Conservation (phyloP, 257 asterid species). For the Marsdenia floribunda region DNA sequence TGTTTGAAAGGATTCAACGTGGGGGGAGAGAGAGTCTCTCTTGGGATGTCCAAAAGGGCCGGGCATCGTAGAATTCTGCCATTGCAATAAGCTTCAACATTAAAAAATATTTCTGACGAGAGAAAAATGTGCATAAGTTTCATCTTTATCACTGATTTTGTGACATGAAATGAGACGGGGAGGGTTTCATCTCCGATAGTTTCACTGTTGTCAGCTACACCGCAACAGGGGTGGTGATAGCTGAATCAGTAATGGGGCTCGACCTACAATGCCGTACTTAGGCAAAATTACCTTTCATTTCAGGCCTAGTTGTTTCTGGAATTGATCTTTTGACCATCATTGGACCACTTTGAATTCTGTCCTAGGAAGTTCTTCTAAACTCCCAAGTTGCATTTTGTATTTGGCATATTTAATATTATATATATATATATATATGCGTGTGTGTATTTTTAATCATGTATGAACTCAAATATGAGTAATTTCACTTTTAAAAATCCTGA, state of each 20-base stretch:
- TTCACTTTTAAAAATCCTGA: too few species aligned
- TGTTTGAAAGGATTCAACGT: conserved; percentile 2
- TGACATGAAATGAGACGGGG: neutral
- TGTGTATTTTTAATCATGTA: too few species aligned
- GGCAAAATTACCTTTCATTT: conserved; percentile 32
- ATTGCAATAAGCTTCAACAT: neutral
- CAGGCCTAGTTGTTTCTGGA: conserved; percentile 22
- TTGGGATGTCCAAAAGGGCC: neutral
- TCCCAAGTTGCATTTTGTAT: neutral
- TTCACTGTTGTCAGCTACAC: conserved; percentile 11
- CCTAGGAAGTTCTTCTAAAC: neutral
- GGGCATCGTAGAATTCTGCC: neutral
- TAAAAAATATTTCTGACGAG: too few species aligned
- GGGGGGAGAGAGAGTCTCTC: neutral
- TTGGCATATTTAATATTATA: too few species aligned
- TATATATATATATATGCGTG: too few species aligned
- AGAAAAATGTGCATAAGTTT: neutral
- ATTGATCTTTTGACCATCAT: conserved; percentile 41
- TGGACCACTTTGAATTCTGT: conserved; percentile 56
- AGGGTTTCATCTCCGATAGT: conserved; percentile 2
- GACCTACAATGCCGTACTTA: conserved; percentile 29
- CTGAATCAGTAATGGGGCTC: conserved; percentile 31
- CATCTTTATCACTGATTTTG: neutral
- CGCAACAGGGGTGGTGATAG: conserved; percentile 4
- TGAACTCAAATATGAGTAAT: too few species aligned